phyloP scores from a whole-genome alignment of 805 yeast genomes.

The Clavispora vitiphila region DNA sequence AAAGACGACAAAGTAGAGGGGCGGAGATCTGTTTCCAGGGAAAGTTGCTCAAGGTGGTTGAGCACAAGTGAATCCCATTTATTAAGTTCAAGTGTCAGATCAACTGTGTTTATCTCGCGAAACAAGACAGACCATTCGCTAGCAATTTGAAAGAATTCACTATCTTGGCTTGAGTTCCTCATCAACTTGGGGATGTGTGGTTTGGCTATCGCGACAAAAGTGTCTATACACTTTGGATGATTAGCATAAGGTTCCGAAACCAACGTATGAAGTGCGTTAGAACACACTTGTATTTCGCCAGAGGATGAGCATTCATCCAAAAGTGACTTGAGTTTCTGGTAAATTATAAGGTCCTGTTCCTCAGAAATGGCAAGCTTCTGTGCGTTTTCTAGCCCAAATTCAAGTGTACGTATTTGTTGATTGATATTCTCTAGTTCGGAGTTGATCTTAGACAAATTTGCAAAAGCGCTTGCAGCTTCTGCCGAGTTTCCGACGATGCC shows the following conservation, averaged over 20 bases:
- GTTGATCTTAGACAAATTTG: slow-evolving; percentile 12
- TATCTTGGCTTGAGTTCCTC: neutral
- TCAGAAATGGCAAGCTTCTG: neutral
- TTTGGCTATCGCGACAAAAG: neutral
- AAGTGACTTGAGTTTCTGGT: neutral
- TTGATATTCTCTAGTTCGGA: slow-evolving; percentile 13
- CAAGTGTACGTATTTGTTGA: slow-evolving; percentile 1
- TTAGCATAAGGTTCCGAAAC: neutral
- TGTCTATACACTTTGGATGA: neutral
- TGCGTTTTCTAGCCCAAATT: neutral
- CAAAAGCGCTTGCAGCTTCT: slow-evolving; percentile 11
- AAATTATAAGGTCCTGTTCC: neutral
- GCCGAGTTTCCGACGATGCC: slow-evolving; percentile 2
- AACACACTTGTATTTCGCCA: neutral
- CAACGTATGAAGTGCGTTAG: neutral
- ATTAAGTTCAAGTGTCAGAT: slow-evolving; percentile 2
- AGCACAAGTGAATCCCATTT: slow-evolving; percentile 11
- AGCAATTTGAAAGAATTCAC: neutral
- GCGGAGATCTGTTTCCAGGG: neutral
- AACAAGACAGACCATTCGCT: slow-evolving; percentile 8
- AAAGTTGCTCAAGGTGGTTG: neutral
- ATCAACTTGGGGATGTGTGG: neutral
- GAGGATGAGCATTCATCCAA: neutral
- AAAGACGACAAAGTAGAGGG: neutral
- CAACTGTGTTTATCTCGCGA: neutral